Base-by-base conservation (phyloP, 805 yeast genomes). In the Brettanomyces sp. region DNA sequence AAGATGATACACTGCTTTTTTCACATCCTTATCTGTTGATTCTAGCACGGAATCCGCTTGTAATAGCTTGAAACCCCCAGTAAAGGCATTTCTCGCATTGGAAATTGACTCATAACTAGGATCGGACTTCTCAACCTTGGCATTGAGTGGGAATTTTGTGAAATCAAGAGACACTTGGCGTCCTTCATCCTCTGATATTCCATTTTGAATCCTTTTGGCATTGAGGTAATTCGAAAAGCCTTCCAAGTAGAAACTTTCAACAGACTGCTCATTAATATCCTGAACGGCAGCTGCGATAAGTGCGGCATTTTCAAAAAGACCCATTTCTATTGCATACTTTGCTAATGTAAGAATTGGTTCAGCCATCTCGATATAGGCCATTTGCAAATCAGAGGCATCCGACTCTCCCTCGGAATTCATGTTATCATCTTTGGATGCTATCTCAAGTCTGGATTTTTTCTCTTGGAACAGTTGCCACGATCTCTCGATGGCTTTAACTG, bases 221-320 rank as follows among this genome's bases (percentile, higher is more conserved):
- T 66, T 62, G 44, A 85, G 64, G 50, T 79, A 61, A 56, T 81
- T 73, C 0, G 93, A 79, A 56, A 90, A 77, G 0, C 93, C 95
- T 57, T 87, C 95, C 52, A 89, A 67, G 60, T 93, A 93, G 58
- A 76, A 84, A 36, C 82, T 74, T 56, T 93, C 98, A 47, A 87
- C 69, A 49, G 87, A 79, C 55, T 80, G 82, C 55, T 91, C 97
- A 65, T 91, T 89, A 41, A 91, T 76, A 49, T 85, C 91, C 55
- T 82, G 82, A 14, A 82, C 71, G 24, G 74, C 73, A 14, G 73
- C 66, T 11, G 88, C 72, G n/a, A 88, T 79, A n/a, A 75, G 73
- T 3, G 77, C 67, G 3, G 85, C 85, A 14, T 73, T 56, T 36
- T 85, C 95, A 56, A 79, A 80, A 52, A 77, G 62, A 21, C 82